Evolutionary conservation across 164 flowering plant species (phyloP), one percentile per base, ranked within the genome.

Genomic region (Vitis riparia): DNA sequence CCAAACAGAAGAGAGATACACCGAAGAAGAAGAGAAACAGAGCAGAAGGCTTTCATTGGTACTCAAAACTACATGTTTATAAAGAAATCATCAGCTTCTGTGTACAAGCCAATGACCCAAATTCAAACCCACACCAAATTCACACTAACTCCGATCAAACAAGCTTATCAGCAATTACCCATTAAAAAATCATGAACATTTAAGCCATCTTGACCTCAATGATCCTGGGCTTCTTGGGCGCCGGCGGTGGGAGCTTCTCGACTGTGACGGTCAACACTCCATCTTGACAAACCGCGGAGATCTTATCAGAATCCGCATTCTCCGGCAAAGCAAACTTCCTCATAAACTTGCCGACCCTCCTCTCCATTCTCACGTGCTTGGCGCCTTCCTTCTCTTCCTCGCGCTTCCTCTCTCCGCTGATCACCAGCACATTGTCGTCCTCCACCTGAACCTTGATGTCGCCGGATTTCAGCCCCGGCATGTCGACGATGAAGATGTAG

Each of bases 141-240:
- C 27, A 23, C 27, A 23, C 27, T 23, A 23, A 23, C 27, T 1
- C 27, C 27, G 27, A 23, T 1, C 27, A 23, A 23, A 23, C 27
- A 23, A 23, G 2, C 27, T 23, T 23, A 23, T 23, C 27, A 23
- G 27, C 27, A 0, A 8, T 13, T 5, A 27, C 0, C 4, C 17
- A 61, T 2, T 23, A 23, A 23, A 0, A 23, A 23, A 9, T 5
- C 17, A n/a, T 11, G n/a, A 3, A 67, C 12, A 23, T 27, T 69
- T 67, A 77, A 57, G 73, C 89, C 50, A 86, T 61, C 78, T 84
- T 78, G 27, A 89, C 90, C 70, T 86, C 83, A 56, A 89, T 74
- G 2, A 79, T 79, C 85, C 75, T 86, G 5, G 90, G 84, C 81
- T 86, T 85, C 90, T 88, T 89, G 9, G 91, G 87, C 81, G 82